Evolutionary conservation across 2,329 filamentous ascomycete genomes (phyloP), one percentile per base, ranked within the genome.

Genomic region (Cytospora mali): DNA sequence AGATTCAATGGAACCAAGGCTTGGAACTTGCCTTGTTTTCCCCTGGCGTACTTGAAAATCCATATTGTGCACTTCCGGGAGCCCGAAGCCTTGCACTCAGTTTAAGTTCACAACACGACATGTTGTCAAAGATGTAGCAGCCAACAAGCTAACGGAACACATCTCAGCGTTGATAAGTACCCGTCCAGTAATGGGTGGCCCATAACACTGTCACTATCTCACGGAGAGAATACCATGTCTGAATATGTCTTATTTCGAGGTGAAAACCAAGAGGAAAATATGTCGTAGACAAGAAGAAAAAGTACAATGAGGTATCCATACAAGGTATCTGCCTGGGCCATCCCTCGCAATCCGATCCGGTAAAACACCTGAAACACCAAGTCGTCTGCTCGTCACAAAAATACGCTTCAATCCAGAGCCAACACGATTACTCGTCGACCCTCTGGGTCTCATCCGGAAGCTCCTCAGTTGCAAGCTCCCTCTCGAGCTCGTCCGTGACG

Each of bases 401-500:
- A 57, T n/a, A n/a, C 66, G 73, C 69, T 46, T 46, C 42, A 21
- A 46, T 23, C 21, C 9, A 23, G 1, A 21, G 42, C 42, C 9
- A 13, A 21, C 42, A 46, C n/a, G 23, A 80, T 72, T 80, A 70
- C 62, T 84, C 82, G 55, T 85, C 70, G 55, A 74, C 75, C 33
- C 77, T 80, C 73, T 81, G 42, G 42, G 42, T 84, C 76, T 86
- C 82, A 66, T 86, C 81, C 61, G 72, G 73, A 70, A 73, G 71
- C 67, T 87, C 84, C 42, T 89, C 88, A 48, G 82, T 85, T n/a
- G 87, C 86, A 25, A 93, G 79, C 76, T 93, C 90, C 72, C 88
- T 86, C 78, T 96, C 92, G n/a, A 97, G 88, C 78, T 98, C 94
- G 68, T 96, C 91, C 2, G 91, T 89, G 7, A 97, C 92, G 73